Conservation (phyloP, 257 asterid species). For the Solanum gandarillasii region DNA sequence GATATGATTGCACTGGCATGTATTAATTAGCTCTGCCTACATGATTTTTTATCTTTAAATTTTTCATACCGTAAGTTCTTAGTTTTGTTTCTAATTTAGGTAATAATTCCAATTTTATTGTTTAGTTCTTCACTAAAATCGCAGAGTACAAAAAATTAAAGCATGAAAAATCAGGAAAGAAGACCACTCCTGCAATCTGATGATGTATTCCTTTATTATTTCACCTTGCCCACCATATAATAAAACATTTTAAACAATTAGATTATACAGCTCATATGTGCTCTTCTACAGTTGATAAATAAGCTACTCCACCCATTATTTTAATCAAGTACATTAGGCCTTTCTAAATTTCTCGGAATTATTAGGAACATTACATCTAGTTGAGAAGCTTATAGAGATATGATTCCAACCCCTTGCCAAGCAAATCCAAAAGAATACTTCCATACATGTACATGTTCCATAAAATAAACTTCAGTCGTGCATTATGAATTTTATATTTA, state of each 20-base stretch:
- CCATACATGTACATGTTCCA: not conserved
- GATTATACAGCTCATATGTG: not conserved
- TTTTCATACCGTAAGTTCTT: not conserved
- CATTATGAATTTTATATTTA: not conserved
- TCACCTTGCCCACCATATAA: not conserved
- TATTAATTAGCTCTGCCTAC: not conserved
- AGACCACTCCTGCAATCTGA: slow-evolving; percentile 4
- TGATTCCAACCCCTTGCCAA: not conserved
- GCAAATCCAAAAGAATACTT: not conserved
- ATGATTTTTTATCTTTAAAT: not conserved
- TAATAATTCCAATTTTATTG: not conserved
- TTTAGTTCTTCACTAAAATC: not conserved
- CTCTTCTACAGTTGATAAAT: not conserved
- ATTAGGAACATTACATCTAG: not conserved
- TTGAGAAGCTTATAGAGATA: not conserved
- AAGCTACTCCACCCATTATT: not conserved
- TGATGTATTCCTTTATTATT: not conserved
- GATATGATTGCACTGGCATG: not conserved
- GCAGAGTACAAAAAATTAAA: not conserved
- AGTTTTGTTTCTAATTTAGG: not conserved
- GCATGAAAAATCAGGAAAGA: not conserved
- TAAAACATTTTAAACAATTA: not conserved
- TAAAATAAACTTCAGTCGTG: not conserved
- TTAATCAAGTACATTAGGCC: not conserved
- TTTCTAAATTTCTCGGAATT: not conserved